These are phyloP conservation scores for Coleophoma eucalyptorum DNA, from an alignment of 2,329 filamentous ascomycete species.

Conservation along the genomic window DNA sequence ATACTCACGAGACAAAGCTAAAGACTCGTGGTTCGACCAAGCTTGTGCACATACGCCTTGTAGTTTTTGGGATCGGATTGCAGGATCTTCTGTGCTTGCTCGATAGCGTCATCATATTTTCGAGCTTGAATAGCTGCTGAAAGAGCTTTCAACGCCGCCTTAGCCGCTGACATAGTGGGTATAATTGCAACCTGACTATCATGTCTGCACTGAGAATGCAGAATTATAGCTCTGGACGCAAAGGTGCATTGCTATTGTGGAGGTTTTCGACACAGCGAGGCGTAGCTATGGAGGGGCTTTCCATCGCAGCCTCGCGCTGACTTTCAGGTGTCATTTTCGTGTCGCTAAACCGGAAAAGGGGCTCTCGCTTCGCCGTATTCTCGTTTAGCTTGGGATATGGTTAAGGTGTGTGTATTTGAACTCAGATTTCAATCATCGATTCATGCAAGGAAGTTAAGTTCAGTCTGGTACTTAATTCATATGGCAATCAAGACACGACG, in stretches of 20 bases:
- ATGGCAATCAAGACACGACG: no score
- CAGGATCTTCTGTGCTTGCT: slow-evolving; percentile 66
- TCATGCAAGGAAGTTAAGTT: no score
- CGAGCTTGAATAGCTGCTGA: slow-evolving; percentile 73
- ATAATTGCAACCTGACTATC: not conserved
- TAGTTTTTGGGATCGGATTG: slow-evolving; percentile 74
- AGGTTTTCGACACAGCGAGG: not conserved
- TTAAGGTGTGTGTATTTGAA: no score
- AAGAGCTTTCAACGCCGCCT: slow-evolving; percentile 77
- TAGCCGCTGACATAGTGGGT: slow-evolving; percentile 36
- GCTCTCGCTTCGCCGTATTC: no score
- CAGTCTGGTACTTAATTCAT: no score
- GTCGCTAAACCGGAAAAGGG: no score
- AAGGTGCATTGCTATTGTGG: not conserved
- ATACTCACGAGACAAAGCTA: no score
- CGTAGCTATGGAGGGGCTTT: not conserved
- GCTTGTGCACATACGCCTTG: slow-evolving; percentile 58
- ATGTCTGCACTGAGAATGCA: not conserved
- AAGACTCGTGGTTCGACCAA: no score
- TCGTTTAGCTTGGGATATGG: no score
- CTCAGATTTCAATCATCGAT: no score
- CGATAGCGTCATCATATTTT: slow-evolving; percentile 73
- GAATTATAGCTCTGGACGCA: not conserved
- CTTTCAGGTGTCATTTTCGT: no score
- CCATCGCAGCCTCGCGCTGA: no score